Evolutionary conservation across 1,284 basidiomycete genomes (phyloP), one percentile per base, ranked within the genome.

Genomic region (Rhodotorula sp.): DNA sequence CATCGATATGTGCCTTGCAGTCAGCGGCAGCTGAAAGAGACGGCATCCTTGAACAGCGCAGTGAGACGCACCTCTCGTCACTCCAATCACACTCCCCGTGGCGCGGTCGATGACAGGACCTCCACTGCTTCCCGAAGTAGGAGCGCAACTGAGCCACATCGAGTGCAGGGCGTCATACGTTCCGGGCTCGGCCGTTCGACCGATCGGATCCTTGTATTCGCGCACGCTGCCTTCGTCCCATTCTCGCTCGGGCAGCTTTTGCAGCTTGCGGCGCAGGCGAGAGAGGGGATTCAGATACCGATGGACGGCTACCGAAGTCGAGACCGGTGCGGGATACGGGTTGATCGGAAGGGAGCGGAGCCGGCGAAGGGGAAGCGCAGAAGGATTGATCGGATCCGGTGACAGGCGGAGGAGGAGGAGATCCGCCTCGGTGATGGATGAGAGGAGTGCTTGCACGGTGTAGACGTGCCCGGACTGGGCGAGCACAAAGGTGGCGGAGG

Each of bases 81-180:
- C 82, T 0, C 88, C 89, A 3, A 90, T 84, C 2, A 90, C 88
- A 1, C 87, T 85, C 3, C 88, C 88, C 49, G 82, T 85, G 74
- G 86, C 83, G 65, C 85, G 83, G 68, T 88, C 87, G 5, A 90
- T 83, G 65, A 90, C 86, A 0, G 89, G 88, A 0, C 88, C 88
- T 14, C 89, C 89, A 60, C 87, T 88, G 29, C 87, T 88, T 17
- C 89, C 89, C 2, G 85, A 84, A 0, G 86, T 86, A 15, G 89
- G 89, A 10, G 86, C 79, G 1, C 85, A 84, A 49, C 82, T 81
- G 74, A 87, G 86, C 30, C 86, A 78, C 71, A 90, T 77, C 74
- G 87, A 85, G 4, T 85, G 84, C 17, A 90, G 83, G 14, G 85
- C 81, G 72, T 89, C 88, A 78, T 90, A 88, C 20, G 88, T 89